These are phyloP conservation scores for Penicillium sp. DNA, from an alignment of 2,329 filamentous ascomycete species.

Conservation along the genomic window DNA sequence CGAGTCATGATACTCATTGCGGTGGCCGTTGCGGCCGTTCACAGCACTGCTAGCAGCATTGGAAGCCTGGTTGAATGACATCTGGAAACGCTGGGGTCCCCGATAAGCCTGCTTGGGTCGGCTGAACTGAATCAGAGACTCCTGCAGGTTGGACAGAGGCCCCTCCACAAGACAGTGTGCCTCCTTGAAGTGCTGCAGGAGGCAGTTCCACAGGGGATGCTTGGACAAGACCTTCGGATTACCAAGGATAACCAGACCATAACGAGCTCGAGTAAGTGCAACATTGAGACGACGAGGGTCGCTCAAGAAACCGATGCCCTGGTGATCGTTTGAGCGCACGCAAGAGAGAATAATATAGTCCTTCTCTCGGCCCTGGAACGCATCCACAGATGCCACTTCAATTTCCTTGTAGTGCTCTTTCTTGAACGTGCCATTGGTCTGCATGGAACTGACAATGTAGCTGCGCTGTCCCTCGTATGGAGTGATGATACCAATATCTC, in stretches of 20 bases:
- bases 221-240: conserved; percentile 97
- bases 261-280: conserved; percentile 92
- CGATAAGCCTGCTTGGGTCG: conserved; percentile 89
- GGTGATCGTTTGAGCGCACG: conserved; percentile 96
- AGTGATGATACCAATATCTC: conserved; percentile 94
- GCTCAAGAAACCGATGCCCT: conserved; percentile 97
- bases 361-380: conserved; percentile 97
- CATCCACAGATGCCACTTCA: conserved; percentile 95
- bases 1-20: conserved; percentile 61
- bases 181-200: conserved; percentile 95
- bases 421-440: conserved; percentile 92
- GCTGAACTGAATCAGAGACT: conserved; percentile 89
- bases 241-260: conserved; percentile 89
- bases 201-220: conserved; percentile 94
- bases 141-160: conserved; percentile 90
- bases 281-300: conserved; percentile 97
- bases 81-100: conserved; percentile 78
- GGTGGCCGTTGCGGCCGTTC: conserved; percentile 48
- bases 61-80: conserved; percentile 65
- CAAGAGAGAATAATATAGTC: conserved; percentile 98
- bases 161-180: conserved; percentile 93
- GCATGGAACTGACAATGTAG: conserved; percentile 99
- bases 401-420: conserved; percentile 99
- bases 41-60: conserved; percentile 53
- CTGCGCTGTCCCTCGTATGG: conserved; percentile 97